These are phyloP conservation scores for Fraxinus greggii DNA, from an alignment of 305 asterid species.

Conservation along the genomic window DNA sequence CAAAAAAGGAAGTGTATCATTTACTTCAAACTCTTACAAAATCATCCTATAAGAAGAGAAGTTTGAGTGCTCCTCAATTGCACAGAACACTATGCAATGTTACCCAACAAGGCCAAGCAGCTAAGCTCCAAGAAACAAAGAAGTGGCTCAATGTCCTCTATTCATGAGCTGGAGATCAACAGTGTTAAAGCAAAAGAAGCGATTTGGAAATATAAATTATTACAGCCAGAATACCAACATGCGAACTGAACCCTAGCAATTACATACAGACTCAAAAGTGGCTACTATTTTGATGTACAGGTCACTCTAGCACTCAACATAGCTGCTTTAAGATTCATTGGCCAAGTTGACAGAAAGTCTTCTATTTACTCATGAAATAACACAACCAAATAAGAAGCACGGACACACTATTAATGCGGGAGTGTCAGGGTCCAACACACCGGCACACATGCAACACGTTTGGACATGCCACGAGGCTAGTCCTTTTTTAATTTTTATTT, in stretches of 20 bases:
- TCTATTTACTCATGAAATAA: conserved; percentile 21
- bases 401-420: background rate
- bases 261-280: background rate
- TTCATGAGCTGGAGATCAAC: conserved; percentile 14
- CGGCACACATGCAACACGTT: background rate
- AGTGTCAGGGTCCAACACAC: background rate
- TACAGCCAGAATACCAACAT: conserved; percentile 8
- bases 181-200: background rate
- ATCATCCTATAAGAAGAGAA: background rate
- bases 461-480: background rate
- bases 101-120: background rate
- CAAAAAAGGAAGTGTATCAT: background rate
- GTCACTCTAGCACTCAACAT: background rate
- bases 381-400: background rate
- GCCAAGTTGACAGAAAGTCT: conserved; percentile 23
- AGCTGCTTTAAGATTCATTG: conserved; percentile 16
- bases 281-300: conserved; percentile 3
- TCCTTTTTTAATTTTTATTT: background rate
- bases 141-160: conserved; percentile 2
- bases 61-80: background rate
- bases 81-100: background rate
- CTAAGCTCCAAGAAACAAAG: background rate
- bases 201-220: conserved; percentile 1
- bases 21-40: background rate
- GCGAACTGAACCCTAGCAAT: conserved; percentile 17